These are phyloP conservation scores for Irpex rosettiformis DNA, from an alignment of 1,284 basidiomycete species.

Conservation along the genomic window DNA sequence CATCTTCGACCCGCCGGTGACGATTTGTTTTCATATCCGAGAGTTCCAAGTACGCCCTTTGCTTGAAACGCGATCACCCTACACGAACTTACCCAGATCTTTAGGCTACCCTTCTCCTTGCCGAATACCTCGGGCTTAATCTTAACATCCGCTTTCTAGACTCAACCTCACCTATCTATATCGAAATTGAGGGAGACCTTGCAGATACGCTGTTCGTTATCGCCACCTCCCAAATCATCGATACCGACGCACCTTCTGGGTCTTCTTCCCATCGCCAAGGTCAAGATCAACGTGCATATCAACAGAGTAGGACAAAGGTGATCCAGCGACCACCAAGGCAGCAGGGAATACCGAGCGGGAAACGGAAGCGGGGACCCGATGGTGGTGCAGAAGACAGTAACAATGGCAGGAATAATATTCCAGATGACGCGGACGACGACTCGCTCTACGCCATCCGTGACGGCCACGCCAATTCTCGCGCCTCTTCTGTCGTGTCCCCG, in stretches of 20 bases:
- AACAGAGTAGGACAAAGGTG: not conserved
- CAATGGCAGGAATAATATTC: not conserved
- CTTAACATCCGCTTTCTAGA: constrained; percentile 74
- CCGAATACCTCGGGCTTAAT: constrained; percentile 60
- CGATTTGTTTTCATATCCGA: constrained; percentile 72
- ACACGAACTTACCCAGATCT: constrained; percentile 1
- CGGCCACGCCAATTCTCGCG: not conserved
- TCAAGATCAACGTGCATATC: constrained; percentile 4
- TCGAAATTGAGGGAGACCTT: constrained; percentile 64
- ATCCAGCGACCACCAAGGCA: not conserved
- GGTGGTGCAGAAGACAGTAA: not conserved
- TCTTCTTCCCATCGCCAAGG: constrained; percentile 16
- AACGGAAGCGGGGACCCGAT: not conserved
- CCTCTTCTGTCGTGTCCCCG: constrained; percentile 2
- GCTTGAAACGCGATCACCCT: constrained; percentile 7
- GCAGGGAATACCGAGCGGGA: not conserved
- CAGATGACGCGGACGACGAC: not conserved
- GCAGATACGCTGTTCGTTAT: constrained; percentile 67
- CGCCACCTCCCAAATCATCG: constrained; percentile 62
- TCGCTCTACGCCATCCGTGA: not conserved
- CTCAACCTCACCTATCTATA: constrained; percentile 65
- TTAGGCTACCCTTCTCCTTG: constrained; percentile 74
- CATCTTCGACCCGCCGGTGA: constrained; percentile 53
- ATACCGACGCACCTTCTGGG: constrained; percentile 23
- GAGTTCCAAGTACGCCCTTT: constrained; percentile 67